Evolutionary conservation across 2,329 filamentous ascomycete genomes (phyloP).

Genomic region (Colletotrichum australisinense): DNA sequence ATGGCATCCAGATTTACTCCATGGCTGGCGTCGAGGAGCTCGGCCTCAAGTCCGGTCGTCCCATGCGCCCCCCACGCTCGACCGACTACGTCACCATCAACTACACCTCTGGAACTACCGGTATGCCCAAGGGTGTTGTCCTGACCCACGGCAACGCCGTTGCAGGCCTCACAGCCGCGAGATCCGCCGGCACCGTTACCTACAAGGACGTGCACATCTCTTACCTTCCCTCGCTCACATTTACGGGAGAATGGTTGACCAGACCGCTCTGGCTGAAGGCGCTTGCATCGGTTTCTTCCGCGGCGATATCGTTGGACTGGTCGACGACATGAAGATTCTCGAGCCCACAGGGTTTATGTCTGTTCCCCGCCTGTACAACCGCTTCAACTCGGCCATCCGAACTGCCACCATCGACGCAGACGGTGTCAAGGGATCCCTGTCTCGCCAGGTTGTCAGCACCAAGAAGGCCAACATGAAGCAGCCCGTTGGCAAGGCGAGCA

Average conservation of each 20-base stretch:
- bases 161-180: slow-evolving; percentile 73
- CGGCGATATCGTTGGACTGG: slow-evolving; percentile 85
- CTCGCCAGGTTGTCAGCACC: slow-evolving; percentile 80
- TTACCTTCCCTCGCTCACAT: slow-evolving; percentile 95
- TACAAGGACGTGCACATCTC: slow-evolving; percentile 77
- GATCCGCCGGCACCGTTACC: slow-evolving; percentile 63
- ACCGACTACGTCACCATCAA: slow-evolving; percentile 90
- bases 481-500: slow-evolving; percentile 78
- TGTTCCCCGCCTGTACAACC: slow-evolving; percentile 91
- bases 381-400: slow-evolving; percentile 86
- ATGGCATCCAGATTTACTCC: slow-evolving; percentile 83
- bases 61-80: slow-evolving; percentile 77
- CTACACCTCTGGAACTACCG: slow-evolving; percentile 89
- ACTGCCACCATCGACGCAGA: slow-evolving; percentile 81
- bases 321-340: slow-evolving; percentile 91
- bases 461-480: slow-evolving; percentile 85
- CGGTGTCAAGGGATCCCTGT: slow-evolving; percentile 84
- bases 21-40: slow-evolving; percentile 85
- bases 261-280: slow-evolving; percentile 77
- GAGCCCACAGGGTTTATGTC: slow-evolving; percentile 86
- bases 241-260: slow-evolving; percentile 87
- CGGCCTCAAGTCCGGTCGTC: slow-evolving; percentile 76
- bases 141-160: slow-evolving; percentile 86
- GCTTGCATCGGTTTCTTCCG: slow-evolving; percentile 91
- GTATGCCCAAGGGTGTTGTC: slow-evolving; percentile 84